These are phyloP conservation scores for Scheffersomyces titani DNA, from an alignment of 1,139 yeast species.

Conservation along the genomic window DNA sequence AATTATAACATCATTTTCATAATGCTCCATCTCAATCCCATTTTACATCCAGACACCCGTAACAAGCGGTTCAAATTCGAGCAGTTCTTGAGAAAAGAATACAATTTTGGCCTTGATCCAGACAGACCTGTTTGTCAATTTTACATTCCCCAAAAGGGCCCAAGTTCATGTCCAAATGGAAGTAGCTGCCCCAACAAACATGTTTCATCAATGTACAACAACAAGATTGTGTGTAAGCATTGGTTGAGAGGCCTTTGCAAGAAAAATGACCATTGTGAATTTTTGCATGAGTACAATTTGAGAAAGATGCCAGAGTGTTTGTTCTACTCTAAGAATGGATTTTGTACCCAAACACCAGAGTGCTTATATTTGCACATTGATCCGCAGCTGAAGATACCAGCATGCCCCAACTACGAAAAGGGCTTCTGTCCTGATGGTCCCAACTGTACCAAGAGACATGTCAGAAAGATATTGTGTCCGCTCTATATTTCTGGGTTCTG, in stretches of 20 bases:
- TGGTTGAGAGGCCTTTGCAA: constrained; percentile 98
- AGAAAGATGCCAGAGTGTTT: constrained; percentile 97
- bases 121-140: constrained; percentile 87
- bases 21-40: constrained; percentile 39
- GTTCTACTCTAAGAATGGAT: constrained; percentile 84
- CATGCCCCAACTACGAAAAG: constrained; percentile 76
- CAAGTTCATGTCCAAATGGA: constrained; percentile 81
- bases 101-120: constrained; percentile 82
- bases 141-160: constrained; percentile 57
- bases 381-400: constrained; percentile 84
- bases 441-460: constrained; percentile 78
- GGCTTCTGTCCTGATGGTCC: constrained; percentile 97
- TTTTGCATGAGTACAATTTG: constrained; percentile 89
- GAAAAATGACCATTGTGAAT: constrained; percentile 96
- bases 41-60: constrained; percentile 45
- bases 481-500: constrained; percentile 89
- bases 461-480: constrained; percentile 78
- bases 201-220: constrained; percentile 75
- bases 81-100: constrained; percentile 77
- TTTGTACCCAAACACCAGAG: constrained; percentile 92
- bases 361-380: constrained; percentile 92
- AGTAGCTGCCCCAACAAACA: constrained; percentile 85
- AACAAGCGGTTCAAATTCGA: constrained; percentile 72
- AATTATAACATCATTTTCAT: neutral
- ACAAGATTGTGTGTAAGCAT: constrained; percentile 92